Conservation (phyloP, 2,329 filamentous ascomycete species). For the Sodiomyces alkalinus region DNA sequence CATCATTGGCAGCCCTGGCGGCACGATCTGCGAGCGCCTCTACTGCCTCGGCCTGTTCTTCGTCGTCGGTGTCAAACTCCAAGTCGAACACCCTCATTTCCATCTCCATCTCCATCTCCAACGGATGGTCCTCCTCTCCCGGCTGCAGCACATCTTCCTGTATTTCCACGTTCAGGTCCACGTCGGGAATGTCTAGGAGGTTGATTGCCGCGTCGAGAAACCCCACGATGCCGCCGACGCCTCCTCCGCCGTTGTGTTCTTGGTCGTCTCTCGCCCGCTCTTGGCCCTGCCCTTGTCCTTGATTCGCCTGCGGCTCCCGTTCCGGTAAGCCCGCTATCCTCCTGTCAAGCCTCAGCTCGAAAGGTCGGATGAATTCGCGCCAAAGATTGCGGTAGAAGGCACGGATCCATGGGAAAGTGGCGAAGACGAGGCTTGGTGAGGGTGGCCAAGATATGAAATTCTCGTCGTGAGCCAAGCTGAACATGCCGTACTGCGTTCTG, state of each 20-base stretch:
- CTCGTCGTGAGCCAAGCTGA: conserved; percentile 27
- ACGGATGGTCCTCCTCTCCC: conserved; percentile 15
- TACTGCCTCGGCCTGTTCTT: conserved; percentile 1
- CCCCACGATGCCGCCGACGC: conserved; percentile 9
- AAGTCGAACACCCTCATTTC: conserved; percentile 3
- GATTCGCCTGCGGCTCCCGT: conserved; percentile 1
- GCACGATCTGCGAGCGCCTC: not conserved
- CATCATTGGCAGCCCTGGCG: not conserved
- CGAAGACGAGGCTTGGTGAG: conserved; percentile 33
- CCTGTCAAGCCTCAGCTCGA: conserved; percentile 33
- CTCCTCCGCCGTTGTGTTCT: conserved; percentile 4
- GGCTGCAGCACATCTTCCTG: conserved; percentile 15
- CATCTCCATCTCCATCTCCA: conserved; percentile 1
- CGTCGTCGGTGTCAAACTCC: conserved; percentile 9
- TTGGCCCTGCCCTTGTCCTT: not conserved
- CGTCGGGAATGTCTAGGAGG: conserved; percentile 8
- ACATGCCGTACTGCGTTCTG: conserved; percentile 27
- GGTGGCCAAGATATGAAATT: conserved; percentile 37
- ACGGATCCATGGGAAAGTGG: conserved; percentile 30
- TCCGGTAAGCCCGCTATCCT: conserved; percentile 23
- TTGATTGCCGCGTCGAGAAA: conserved; percentile 10
- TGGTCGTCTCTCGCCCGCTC: conserved; percentile 2
- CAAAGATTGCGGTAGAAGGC: conserved; percentile 31
- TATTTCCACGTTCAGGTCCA: conserved; percentile 10
- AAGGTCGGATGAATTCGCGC: conserved; percentile 26